Evolutionary conservation across 805 yeast genomes (phyloP), one percentile per base, ranked within the genome.

Genomic region (Candida sanyiensis): DNA sequence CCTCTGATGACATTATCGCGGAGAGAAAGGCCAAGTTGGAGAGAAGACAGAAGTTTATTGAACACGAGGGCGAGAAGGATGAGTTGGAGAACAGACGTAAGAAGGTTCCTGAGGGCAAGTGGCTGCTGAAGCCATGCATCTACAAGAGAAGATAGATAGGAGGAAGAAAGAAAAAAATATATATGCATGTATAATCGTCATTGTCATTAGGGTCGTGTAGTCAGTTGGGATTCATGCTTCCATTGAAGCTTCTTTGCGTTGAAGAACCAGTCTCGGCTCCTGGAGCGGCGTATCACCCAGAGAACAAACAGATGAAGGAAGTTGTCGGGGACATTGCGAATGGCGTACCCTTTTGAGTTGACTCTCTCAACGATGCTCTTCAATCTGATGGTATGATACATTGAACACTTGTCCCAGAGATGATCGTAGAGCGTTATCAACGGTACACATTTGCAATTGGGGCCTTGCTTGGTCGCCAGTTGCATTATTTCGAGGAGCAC

Each of bases 51-150:
- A 76, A 74, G 55, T 86, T 87, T 47, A 72, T 84, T 33, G 95
- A 86, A 52, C 71, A 69, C 23, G 87, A 81, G 39, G 64, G 72
- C 17, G 80, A 77, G 39, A 75, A 74, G 47, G 83, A 80, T 46
- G 66, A 73, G 40, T 63, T 83, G 23, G 77, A 75, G 42, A 50
- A 55, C 34, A 80, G 72, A 54, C 70, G 90, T 52, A 52, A 57
- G 9, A 61, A 65, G 41, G 54, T 51, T 3, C 80, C 90, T 0
- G 95, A 86, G 54, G 95, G 95, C 8, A 73, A 81, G 52, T 86
- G 95, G 95, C 64, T 90, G 43, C 69, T 93, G 48, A 93, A 90
- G 59, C 98, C 99, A 3, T 93, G 99, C 64, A 85, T 93, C 44
- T 93, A 93, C 62, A 93, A 93, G 59, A 75, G 95, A 64, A 73